Evolutionary conservation across 2,329 filamentous ascomycete species (phyloP).

Genomic region (Sclerotinia minor): DNA sequence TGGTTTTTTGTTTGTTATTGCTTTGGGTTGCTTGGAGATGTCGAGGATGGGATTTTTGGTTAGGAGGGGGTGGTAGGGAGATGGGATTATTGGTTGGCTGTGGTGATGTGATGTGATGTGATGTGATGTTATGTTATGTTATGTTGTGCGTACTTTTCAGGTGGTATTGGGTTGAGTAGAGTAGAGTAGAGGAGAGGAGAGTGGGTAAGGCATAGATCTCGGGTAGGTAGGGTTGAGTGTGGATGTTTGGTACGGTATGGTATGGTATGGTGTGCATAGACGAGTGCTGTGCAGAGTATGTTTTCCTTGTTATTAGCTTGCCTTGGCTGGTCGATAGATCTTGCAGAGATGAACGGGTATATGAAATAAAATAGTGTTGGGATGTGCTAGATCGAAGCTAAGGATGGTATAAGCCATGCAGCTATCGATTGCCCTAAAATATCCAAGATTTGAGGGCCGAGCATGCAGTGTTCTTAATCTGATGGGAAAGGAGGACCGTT

Average conservation of each 20-base stretch:
- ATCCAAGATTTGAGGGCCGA: not conserved
- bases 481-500: not conserved
- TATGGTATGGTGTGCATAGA: not conserved
- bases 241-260: not conserved
- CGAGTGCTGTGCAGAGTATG: not conserved
- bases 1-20: too few species aligned
- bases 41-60: not conserved
- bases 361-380: not conserved
- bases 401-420: too few species aligned
- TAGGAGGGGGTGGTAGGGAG: not conserved
- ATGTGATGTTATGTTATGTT: not conserved
- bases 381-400: too few species aligned
- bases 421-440: not conserved
- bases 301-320: not conserved
- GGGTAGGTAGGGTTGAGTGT: not conserved
- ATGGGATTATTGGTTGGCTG: not conserved
- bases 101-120: not conserved
- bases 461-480: not conserved
- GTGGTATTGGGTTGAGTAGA: not conserved
- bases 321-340: not conserved
- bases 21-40: not conserved
- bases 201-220: not conserved
- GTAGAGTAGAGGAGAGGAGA: not conserved
- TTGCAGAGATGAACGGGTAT: not conserved
- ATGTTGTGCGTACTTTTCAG: not conserved